Evolutionary conservation across 768 basidiomycete species (phyloP).

Genomic region (Phlegmacium glaucopus): DNA sequence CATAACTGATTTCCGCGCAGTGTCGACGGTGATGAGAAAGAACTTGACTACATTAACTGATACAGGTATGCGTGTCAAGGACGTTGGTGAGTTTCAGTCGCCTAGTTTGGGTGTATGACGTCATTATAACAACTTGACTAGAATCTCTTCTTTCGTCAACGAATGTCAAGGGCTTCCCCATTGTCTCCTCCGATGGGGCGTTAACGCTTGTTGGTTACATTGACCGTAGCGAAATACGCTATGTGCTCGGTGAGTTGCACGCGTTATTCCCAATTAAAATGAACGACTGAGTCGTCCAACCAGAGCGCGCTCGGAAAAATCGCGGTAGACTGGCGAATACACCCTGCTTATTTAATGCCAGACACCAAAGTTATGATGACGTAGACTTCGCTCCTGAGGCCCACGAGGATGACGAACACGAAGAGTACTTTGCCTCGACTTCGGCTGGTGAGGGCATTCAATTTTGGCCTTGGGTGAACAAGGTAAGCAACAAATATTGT

Average conservation of each 20-base stretch:
- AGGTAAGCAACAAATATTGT: slow-evolving; percentile 51
- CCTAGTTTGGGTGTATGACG: not conserved
- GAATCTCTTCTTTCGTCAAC: slow-evolving; percentile 71
- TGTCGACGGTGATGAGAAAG: slow-evolving; percentile 86
- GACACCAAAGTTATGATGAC: slow-evolving; percentile 51
- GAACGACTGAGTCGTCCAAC: slow-evolving; percentile 3
- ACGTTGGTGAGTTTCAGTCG: slow-evolving; percentile 63
- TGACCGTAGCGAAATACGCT: slow-evolving; percentile 77
- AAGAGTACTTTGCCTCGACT: slow-evolving; percentile 57
- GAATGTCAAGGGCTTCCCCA: slow-evolving; percentile 87
- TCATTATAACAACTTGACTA: slow-evolving; percentile 25
- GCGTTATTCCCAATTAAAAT: slow-evolving; percentile 2
- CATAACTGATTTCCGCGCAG: slow-evolving; percentile 34
- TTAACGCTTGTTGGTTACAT: slow-evolving; percentile 82
- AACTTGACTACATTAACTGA: slow-evolving; percentile 73
- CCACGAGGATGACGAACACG: slow-evolving; percentile 66
- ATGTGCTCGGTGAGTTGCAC: slow-evolving; percentile 67
- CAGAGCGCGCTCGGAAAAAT: slow-evolving; percentile 71
- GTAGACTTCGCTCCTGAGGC: slow-evolving; percentile 49
- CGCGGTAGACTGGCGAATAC: slow-evolving; percentile 62
- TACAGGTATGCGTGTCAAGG: slow-evolving; percentile 69
- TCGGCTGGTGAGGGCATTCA: slow-evolving; percentile 55
- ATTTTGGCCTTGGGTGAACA: slow-evolving; percentile 92
- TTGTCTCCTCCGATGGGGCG: slow-evolving; percentile 63
- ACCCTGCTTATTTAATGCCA: slow-evolving; percentile 65